Evolutionary conservation across 768 basidiomycete species (phyloP).

Genomic region (Tephrocybe rancida): DNA sequence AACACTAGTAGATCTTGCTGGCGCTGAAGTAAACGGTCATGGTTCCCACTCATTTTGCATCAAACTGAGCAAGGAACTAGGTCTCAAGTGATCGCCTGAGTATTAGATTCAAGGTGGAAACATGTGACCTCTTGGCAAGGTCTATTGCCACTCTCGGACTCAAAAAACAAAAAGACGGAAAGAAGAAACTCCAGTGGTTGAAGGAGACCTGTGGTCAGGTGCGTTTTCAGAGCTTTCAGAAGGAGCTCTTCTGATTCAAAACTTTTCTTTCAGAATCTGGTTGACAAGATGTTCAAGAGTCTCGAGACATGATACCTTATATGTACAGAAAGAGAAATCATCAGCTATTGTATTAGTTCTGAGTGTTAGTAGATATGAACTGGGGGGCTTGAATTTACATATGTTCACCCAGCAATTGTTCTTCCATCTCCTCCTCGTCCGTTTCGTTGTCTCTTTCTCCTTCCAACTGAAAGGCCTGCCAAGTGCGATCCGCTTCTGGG

Average conservation of each 20-base stretch:
- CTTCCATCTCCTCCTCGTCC: slow-evolving; percentile 66
- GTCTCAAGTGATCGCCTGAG: slow-evolving; percentile 37
- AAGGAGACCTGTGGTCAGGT: slow-evolving; percentile 59
- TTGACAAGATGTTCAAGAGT: slow-evolving; percentile 14
- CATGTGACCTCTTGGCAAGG: slow-evolving; percentile 51
- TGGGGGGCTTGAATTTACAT: background rate
- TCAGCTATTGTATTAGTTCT: too few species aligned
- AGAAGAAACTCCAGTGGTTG: slow-evolving; percentile 52
- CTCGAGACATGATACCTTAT: too few species aligned
- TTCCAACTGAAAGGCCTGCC: slow-evolving; percentile 59
- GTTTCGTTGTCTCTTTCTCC: slow-evolving; percentile 41
- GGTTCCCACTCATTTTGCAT: background rate
- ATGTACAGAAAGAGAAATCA: too few species aligned
- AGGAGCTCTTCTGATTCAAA: background rate
- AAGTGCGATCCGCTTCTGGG: slow-evolving; percentile 68
- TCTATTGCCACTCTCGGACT: slow-evolving; percentile 37
- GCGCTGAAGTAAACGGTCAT: slow-evolving; percentile 9
- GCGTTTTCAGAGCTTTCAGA: background rate
- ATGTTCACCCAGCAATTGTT: slow-evolving; percentile 36
- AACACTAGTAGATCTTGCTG: background rate
- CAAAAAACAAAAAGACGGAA: slow-evolving; percentile 35
- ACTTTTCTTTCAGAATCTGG: background rate
- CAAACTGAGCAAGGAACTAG: slow-evolving; percentile 1
- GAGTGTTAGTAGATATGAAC: background rate
- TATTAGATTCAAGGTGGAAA: slow-evolving; percentile 51